These are phyloP conservation scores for Sugiyamaella pinicola DNA, from an alignment of 1,139 yeast species.

Conservation along the genomic window DNA sequence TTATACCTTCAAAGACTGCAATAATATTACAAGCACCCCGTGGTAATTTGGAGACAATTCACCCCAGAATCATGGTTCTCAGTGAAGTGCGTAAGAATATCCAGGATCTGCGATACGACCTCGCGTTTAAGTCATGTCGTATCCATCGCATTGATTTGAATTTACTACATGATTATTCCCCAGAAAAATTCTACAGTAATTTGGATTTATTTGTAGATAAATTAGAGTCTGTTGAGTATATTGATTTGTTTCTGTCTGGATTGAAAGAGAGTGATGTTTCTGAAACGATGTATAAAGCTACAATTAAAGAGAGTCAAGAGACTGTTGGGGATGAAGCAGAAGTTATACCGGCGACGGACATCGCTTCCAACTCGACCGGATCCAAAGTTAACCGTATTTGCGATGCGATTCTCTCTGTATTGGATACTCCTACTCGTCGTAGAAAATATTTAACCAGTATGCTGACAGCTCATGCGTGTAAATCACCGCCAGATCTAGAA, in stretches of 20 bases:
- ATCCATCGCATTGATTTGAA: conserved; percentile 91
- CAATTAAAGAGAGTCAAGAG: conserved; percentile 39
- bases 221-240: conserved; percentile 68
- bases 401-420: conserved; percentile 61
- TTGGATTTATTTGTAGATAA: conserved; percentile 72
- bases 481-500: conserved; percentile 79
- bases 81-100: conserved; percentile 78
- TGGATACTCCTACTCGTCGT: conserved; percentile 39
- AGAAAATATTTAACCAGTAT: conserved; percentile 69
- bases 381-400: conserved; percentile 76
- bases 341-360: not conserved
- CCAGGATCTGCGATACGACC: conserved; percentile 55
- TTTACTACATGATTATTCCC: conserved; percentile 83
- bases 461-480: conserved; percentile 90
- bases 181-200: conserved; percentile 63
- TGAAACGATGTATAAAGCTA: conserved; percentile 78
- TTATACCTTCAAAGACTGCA: conserved; percentile 79
- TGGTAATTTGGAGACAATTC: conserved; percentile 92
- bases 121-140: conserved; percentile 82
- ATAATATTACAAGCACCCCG: conserved; percentile 92
- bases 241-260: conserved; percentile 86
- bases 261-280: conserved; percentile 87
- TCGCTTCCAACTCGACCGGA: not conserved
- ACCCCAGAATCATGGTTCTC: conserved; percentile 89
- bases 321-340: not conserved